Evolutionary conservation across 768 basidiomycete genomes (phyloP).

Genomic region (Kwoniella dejecticola): DNA sequence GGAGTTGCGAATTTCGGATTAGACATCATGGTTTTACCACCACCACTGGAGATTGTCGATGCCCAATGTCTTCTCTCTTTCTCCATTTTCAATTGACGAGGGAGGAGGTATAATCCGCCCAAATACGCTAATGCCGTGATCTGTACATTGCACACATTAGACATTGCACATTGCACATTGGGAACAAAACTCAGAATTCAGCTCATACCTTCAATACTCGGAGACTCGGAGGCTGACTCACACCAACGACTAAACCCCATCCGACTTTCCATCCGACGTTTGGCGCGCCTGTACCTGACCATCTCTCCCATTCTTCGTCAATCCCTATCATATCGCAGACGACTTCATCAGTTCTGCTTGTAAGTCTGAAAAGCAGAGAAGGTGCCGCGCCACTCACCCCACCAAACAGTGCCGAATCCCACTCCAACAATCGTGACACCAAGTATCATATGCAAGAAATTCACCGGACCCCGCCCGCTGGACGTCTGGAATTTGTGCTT

Average conservation of each 20-base stretch:
- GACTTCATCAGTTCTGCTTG: not conserved
- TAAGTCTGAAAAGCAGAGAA: not conserved
- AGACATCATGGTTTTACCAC: not conserved
- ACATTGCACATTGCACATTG: no score
- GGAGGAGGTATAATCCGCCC: slow-evolving; percentile 20
- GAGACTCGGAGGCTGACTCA: no score
- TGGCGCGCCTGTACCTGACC: slow-evolving; percentile 59
- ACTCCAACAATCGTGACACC: slow-evolving; percentile 62
- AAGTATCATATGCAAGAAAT: slow-evolving; percentile 64
- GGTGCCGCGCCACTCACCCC: slow-evolving; percentile 18
- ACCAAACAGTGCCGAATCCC: slow-evolving; percentile 48
- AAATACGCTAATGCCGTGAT: slow-evolving; percentile 18
- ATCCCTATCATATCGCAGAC: slow-evolving; percentile 16
- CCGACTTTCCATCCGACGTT: slow-evolving; percentile 38
- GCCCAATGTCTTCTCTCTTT: slow-evolving; percentile 14
- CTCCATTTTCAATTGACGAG: slow-evolving; percentile 21
- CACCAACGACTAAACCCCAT: slow-evolving; percentile 39
- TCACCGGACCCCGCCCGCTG: slow-evolving; percentile 57
- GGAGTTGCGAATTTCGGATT: not conserved
- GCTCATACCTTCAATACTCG: no score
- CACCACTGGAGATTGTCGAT: not conserved
- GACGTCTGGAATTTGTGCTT: slow-evolving; percentile 9
- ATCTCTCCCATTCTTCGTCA: slow-evolving; percentile 60
- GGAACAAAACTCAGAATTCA: no score
- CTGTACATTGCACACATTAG: no score